These are phyloP conservation scores for Myxozyma monticola DNA, from an alignment of 805 yeast genomes.

Conservation along the genomic window DNA sequence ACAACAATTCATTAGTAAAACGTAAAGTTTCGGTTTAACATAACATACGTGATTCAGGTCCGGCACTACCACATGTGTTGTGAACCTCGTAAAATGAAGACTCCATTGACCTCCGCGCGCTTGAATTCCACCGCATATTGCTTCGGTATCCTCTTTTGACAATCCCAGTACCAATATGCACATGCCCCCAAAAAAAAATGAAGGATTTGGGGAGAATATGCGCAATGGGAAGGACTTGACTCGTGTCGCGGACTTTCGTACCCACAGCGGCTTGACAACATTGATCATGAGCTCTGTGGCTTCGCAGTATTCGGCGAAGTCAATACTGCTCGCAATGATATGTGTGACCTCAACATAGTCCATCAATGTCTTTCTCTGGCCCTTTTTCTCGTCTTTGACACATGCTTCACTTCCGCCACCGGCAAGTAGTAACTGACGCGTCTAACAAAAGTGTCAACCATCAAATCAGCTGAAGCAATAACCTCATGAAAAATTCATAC, in stretches of 20 bases:
- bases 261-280: constrained; percentile 63
- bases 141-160: constrained; percentile 61
- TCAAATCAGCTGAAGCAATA: not conserved
- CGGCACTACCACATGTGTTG: constrained; percentile 74
- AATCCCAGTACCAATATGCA: constrained; percentile 62
- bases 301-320: constrained; percentile 53
- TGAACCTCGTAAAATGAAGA: constrained; percentile 61
- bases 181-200: constrained; percentile 60
- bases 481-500: constrained; percentile 2
- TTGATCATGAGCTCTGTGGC: constrained; percentile 61
- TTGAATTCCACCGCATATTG: constrained; percentile 64
- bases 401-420: constrained; percentile 23
- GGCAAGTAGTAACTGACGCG: constrained; percentile 1
- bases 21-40: not conserved
- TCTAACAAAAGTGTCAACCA: not conserved
- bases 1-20: too few relatives aligned
- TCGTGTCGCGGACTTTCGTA: constrained; percentile 48
- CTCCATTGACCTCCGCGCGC: constrained; percentile 77
- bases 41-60: constrained; percentile 56
- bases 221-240: constrained; percentile 52
- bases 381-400: not conserved
- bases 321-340: constrained; percentile 51
- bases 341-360: constrained; percentile 26
- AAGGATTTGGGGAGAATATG: constrained; percentile 71
- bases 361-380: not conserved